Evolutionary conservation across 345 rosid species (phyloP).

Genomic region (Citrus reticulata): DNA sequence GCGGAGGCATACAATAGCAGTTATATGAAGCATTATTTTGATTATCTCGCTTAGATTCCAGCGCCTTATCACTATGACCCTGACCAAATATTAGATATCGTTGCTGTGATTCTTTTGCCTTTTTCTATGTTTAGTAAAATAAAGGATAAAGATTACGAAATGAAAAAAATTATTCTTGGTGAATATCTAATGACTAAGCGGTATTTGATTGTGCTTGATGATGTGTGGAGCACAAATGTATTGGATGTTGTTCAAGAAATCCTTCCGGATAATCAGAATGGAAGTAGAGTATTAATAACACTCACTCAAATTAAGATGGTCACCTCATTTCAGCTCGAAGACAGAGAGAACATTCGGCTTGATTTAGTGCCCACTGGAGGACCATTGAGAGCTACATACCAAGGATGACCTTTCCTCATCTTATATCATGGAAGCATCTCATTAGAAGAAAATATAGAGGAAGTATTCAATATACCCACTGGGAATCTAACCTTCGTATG

Average conservation of each 20-base stretch:
- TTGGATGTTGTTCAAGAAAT: background rate
- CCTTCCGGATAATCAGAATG: background rate
- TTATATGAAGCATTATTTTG: no score
- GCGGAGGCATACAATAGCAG: no score
- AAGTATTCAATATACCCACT: no score
- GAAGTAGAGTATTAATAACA: background rate
- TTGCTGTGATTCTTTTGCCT: background rate
- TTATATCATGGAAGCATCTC: background rate
- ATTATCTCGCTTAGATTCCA: no score
- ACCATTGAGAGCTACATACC: background rate
- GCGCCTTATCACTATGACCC: no score
- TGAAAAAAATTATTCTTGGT: no score
- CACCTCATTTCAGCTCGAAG: background rate
- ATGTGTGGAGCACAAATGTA: accelerated
- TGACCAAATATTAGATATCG: no score
- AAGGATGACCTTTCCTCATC: background rate
- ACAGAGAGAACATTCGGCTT: background rate
- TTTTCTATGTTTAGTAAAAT: no score
- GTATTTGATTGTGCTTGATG: background rate
- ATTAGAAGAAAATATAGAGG: background rate
- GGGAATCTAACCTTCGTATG: no score
- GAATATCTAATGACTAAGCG: background rate
- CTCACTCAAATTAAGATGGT: accelerated
- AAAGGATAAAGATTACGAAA: no score
- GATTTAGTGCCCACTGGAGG: background rate